A percentile compares a stretch with the other conserved stretches of the same genome.
Conservation (phyloP, 164 flowering plant genomes). For the Chloranthus sessilifolius region DNA sequence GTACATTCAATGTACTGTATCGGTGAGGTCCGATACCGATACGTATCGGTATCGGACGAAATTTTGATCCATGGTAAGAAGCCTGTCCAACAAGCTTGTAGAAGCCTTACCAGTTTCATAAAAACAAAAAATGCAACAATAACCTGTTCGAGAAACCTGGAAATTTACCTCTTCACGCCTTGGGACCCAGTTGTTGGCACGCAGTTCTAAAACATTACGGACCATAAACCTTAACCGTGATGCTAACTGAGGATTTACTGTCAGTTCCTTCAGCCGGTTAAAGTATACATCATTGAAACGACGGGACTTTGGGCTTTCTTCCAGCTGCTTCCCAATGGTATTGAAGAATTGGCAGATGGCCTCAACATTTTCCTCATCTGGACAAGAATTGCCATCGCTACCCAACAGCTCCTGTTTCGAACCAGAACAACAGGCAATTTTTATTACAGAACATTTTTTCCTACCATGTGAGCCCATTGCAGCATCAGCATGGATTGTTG, state of each 20-base stretch:
- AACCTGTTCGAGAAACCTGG: too few relatives aligned
- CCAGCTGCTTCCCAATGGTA: conserved; percentile 92
- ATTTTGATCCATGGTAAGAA: too few relatives aligned
- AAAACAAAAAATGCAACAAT: too few relatives aligned
- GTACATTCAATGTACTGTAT: too few relatives aligned
- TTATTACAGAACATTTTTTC: too few relatives aligned
- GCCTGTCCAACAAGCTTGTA: too few relatives aligned
- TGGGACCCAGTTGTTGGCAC: conserved; percentile 82
- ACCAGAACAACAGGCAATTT: conserved; percentile 29
- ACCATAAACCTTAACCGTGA: conserved; percentile 77
- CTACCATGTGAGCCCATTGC: too few relatives aligned
- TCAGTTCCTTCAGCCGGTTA: conserved; percentile 55
- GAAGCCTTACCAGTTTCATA: too few relatives aligned
- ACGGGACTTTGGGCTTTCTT: conserved; percentile 60
- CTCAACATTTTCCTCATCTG: conserved; percentile 92
- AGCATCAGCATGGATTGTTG: too few relatives aligned
- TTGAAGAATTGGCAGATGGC: conserved; percentile 87
- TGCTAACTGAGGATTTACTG: conserved; percentile 53
- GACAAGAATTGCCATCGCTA: conserved; percentile 52
- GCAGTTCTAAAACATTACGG: conserved; percentile 71
- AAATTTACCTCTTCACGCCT: conserved; percentile 80
- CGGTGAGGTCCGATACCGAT: too few relatives aligned
- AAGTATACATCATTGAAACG: conserved; percentile 65
- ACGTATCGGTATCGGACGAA: too few relatives aligned
- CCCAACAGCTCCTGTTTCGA: conserved; percentile 76